Evolutionary conservation across 345 rosid genomes (phyloP), one percentile per base, ranked within the genome.

Genomic region (Raphanus sativus): DNA sequence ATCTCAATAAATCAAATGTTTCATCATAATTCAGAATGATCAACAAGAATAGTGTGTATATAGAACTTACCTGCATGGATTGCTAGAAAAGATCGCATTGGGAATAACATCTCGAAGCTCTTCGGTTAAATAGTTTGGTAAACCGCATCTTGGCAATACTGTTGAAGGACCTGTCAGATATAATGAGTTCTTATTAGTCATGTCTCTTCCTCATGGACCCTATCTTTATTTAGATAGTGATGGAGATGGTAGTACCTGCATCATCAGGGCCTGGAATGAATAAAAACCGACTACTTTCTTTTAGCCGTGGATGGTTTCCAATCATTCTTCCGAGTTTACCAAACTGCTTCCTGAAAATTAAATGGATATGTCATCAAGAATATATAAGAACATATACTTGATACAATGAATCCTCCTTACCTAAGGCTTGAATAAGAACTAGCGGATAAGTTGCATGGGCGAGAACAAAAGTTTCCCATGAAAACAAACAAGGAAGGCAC

Each of bases 191-290:
- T 48, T 16, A 81, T 77, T 73, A 78, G 32, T 36, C 45, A 59
- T 11, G 54, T 55, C 61, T 50, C 55, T n/a, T 30, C 59, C 71
- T 29, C 32, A 67, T 72, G 63, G 62, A 69, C 65, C 36, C 34
- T 30, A 40, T 28, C 21, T 54, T 62, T 63, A 30, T 48, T 28
- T 70, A 50, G 12, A 54, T 7, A 66, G 56, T 65, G 29, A 5
- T 76, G 78, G 15, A 69, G 78, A 55, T 33, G 13, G n/a, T 8
- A 21, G 50, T 83, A 95, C 99, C 99, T 82, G 92, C 89, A 76
- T 94, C 99, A 72, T 87, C 89, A 71, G 96, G 98, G 69, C 98
- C 97, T 1, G 97, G 99, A 70, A 95, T 87, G 78, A 95, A 95
- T 48, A 90, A 83, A 84, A 92, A 95, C 16, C 83, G 89, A 80